Percentiles rank a stretch among this genome's conserved stretches.
Conservation (phyloP, 805 yeast species). For the Schizosaccharomyces cryophilus region DNA sequence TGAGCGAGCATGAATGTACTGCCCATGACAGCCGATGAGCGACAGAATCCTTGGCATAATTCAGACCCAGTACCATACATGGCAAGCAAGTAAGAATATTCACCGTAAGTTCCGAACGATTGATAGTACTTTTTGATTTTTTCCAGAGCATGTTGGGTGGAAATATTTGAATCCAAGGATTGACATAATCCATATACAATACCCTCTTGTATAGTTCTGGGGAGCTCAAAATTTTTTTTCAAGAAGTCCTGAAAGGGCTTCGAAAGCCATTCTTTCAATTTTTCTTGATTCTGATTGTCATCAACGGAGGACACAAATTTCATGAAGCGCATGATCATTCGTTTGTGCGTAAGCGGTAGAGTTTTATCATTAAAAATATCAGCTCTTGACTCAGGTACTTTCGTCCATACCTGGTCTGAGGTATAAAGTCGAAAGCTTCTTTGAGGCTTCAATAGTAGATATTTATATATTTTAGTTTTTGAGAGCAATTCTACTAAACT, state of each 20-base stretch:
- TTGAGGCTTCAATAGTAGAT: background rate
- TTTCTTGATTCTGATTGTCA: background rate
- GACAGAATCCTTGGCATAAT: conserved; percentile 1
- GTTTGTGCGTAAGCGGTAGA: background rate
- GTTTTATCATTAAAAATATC: background rate
- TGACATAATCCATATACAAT: background rate
- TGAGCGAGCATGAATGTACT: background rate
- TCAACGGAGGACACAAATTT: background rate
- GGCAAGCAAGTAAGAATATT: background rate
- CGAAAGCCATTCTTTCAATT: background rate
- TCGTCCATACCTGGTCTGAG: background rate
- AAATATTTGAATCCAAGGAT: background rate
- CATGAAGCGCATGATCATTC: background rate
- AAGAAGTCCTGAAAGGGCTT: background rate
- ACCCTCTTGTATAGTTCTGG: background rate
- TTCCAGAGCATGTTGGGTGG: background rate
- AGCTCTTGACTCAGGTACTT: background rate
- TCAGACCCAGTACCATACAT: background rate
- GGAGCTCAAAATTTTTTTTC: background rate
- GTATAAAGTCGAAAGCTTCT: background rate
- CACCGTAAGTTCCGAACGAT: background rate
- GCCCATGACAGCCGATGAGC: conserved; percentile 1
- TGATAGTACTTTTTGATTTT: background rate
- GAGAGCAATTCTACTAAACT: background rate
- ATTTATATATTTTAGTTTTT: background rate